phyloP scores from a whole-genome alignment of 345 rosid genomes.

The Eucalyptus caleyi region DNA sequence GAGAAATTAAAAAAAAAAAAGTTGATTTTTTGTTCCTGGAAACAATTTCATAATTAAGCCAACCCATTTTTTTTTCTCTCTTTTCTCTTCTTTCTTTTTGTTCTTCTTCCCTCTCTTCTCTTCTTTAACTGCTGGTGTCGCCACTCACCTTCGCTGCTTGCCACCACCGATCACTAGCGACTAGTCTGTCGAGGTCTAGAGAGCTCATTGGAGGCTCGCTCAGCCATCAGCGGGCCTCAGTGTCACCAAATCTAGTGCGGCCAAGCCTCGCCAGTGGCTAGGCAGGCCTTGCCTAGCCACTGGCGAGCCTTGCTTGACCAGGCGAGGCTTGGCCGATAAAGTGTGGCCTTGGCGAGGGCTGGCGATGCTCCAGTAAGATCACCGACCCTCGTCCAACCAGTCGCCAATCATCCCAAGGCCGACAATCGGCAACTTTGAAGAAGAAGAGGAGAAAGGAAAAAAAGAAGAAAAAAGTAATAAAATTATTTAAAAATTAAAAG shows the following conservation, averaged over 20 bases:
- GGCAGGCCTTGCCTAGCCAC: no score
- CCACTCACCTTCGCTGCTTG: rapidly evolving
- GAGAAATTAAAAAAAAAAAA: no score
- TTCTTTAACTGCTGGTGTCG: rapidly evolving
- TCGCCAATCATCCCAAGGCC: no score
- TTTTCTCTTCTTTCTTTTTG: no score
- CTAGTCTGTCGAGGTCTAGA: rapidly evolving
- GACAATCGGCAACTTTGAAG: rapidly evolving
- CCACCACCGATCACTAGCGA: rapidly evolving
- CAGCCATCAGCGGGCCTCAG: rapidly evolving
- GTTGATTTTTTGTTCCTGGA: rapidly evolving
- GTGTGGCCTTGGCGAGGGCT: no score
- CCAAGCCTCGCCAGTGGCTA: rapidly evolving
- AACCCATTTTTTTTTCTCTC: no score
- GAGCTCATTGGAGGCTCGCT: rapidly evolving
- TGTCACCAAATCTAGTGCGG: rapidly evolving
- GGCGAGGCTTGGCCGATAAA: rapidly evolving
- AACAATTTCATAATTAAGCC: no score
- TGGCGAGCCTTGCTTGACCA: rapidly evolving
- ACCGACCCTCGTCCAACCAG: rapidly evolving
- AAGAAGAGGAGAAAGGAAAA: no score
- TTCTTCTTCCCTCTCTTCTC: no score
- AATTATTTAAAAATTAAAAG: no score
- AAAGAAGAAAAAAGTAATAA: no score
- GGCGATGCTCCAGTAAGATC: rapidly evolving